Conservation (phyloP, 2,329 filamentous ascomycete genomes). For the Chaetomiaceae sp. region DNA sequence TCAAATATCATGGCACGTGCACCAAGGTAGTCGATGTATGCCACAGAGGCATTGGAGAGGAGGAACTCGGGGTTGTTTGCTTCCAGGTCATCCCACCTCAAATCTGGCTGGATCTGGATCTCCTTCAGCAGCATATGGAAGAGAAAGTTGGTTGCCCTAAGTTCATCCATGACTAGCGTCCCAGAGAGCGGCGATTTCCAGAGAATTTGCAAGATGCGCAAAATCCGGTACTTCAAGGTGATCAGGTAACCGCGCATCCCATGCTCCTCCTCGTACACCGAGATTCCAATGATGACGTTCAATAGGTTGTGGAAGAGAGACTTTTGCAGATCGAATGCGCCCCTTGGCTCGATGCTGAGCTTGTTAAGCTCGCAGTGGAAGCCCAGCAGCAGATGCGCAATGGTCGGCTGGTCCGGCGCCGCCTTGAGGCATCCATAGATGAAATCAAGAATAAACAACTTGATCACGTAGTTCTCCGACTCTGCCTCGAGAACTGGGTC, state of each 20-base stretch:
- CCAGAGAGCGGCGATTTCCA: slow-evolving; percentile 81
- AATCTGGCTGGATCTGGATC: slow-evolving; percentile 62
- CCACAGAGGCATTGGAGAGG: slow-evolving; percentile 59
- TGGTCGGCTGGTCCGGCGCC: slow-evolving; percentile 71
- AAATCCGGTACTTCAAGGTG: slow-evolving; percentile 61
- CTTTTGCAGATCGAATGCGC: slow-evolving; percentile 65
- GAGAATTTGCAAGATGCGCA: slow-evolving; percentile 72
- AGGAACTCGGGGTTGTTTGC: slow-evolving; percentile 63
- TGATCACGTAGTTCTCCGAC: slow-evolving; percentile 72
- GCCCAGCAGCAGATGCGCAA: slow-evolving; percentile 86
- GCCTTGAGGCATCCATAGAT: slow-evolving; percentile 74
- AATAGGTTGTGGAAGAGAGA: slow-evolving; percentile 84
- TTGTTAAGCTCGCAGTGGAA: slow-evolving; percentile 72
- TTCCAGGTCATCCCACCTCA: slow-evolving; percentile 68
- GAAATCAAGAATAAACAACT: slow-evolving; percentile 80
- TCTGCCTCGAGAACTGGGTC: slow-evolving; percentile 69
- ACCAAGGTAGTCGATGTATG: slow-evolving; percentile 72
- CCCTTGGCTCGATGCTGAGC: slow-evolving; percentile 62
- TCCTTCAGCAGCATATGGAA: slow-evolving; percentile 71
- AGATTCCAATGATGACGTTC: slow-evolving; percentile 64
- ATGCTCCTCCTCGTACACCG: slow-evolving; percentile 55
- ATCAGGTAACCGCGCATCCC: slow-evolving; percentile 65
- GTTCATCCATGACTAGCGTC: slow-evolving; percentile 67
- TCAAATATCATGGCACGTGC: slow-evolving; percentile 75
- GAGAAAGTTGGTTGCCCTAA: slow-evolving; percentile 76